Evolutionary conservation across 164 flowering plant genomes (phyloP).

Genomic region (Magnolia officinalis): DNA sequence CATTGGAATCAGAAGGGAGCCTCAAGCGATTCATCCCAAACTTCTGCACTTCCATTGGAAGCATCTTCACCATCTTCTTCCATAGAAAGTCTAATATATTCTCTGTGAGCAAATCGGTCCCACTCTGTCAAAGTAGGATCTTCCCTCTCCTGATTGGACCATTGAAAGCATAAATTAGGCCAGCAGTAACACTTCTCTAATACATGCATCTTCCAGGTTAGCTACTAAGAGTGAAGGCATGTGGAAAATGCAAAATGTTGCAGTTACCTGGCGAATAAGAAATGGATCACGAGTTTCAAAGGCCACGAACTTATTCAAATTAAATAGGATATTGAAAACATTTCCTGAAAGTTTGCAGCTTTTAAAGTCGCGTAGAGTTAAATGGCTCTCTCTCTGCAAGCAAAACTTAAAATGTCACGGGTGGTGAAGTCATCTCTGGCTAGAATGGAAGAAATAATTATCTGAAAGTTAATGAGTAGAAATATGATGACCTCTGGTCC

Average conservation of each 20-base stretch:
- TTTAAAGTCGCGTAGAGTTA: constrained; percentile 75
- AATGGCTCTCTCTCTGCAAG: constrained; percentile 63
- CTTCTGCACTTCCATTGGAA: constrained; percentile 95
- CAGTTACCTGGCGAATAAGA: constrained; percentile 88
- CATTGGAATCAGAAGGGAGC: constrained; percentile 68
- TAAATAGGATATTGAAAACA: constrained; percentile 91
- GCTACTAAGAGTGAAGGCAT: background rate
- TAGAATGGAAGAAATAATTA: background rate
- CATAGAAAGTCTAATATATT: constrained; percentile 94
- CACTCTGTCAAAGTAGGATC: constrained; percentile 97
- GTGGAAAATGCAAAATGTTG: background rate
- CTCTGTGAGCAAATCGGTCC: constrained; percentile 98
- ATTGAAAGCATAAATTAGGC: constrained; percentile 2
- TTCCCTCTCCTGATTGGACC: constrained; percentile 72
- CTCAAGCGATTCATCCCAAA: constrained; percentile 95
- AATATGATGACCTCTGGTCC: constrained; percentile 65
- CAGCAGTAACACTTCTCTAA: background rate
- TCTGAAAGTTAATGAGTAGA: background rate
- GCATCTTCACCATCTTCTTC: constrained; percentile 98
- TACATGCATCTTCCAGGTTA: background rate
- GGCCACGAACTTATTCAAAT: constrained; percentile 93
- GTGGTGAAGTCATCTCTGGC: background rate
- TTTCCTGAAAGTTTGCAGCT: constrained; percentile 83
- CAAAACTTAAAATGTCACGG: constrained; percentile 10
- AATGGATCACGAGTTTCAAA: constrained; percentile 97